A percentile compares a stretch with the other conserved stretches of the same genome.
Conservation (phyloP, 202 grass and related monocot species). For the Miscanthus sacchariflorus region DNA sequence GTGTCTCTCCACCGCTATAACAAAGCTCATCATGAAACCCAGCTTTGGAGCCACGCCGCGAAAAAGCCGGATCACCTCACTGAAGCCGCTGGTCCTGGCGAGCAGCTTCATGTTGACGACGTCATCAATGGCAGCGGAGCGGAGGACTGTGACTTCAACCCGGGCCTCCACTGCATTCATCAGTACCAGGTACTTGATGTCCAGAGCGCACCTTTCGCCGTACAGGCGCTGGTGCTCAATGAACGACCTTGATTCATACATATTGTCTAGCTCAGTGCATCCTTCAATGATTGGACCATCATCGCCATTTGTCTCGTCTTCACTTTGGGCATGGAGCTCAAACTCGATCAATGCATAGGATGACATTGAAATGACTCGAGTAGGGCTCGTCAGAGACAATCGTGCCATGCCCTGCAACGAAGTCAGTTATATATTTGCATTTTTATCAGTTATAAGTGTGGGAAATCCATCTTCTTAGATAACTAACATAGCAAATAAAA, state of each 20-base stretch:
- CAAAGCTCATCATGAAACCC: neutral
- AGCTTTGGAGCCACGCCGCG: neutral
- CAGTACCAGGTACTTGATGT: conserved; percentile 31
- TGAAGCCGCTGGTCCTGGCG: conserved; percentile 30
- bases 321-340: neutral
- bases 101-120: conserved; percentile 28
- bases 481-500: neutral
- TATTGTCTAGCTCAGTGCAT: conserved; percentile 14
- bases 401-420: conserved; percentile 13
- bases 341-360: conserved; percentile 35
- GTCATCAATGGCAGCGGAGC: neutral
- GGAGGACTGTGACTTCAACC: conserved; percentile 17
- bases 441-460: neutral
- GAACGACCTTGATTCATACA: neutral
- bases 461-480: neutral
- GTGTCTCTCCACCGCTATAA: neutral
- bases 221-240: neutral
- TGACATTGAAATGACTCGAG: conserved; percentile 33
- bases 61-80: conserved; percentile 15
- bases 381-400: conserved; percentile 25
- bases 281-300: conserved; percentile 36
- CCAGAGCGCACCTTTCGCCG: conserved; percentile 28
- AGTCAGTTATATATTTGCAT: neutral
- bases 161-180: conserved; percentile 20
- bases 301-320: neutral